Evolutionary conservation across 352 stramenopile species (phyloP), one percentile per base, ranked within the genome.

Genomic region (Pseudoperonospora humuli): DNA sequence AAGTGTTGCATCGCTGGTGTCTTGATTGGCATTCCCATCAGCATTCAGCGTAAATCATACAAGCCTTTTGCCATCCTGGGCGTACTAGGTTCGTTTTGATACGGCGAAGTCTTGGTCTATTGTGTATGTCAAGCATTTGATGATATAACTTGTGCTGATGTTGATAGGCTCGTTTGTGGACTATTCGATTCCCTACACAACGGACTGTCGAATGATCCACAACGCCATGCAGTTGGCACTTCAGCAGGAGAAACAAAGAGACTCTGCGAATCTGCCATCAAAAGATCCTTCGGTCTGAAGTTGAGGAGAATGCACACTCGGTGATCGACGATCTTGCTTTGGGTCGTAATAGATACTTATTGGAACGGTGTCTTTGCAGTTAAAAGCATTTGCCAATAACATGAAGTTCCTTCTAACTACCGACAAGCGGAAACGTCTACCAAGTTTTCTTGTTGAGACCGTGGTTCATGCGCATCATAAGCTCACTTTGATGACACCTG

Each of bases 131-230:
- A 11, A 24, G 17, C 43, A 14, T 42, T 9, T 15, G 34, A 7
- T 32, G 8, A 37, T 13, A 50, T 33, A 17, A 36, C 4, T 35
- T 54, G 19, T 26, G 36, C 7, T 39, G 23, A 11, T 27, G 6
- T 36, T 14, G 40, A 26, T 36, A 90, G 78, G 78, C 9, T 91
- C 78, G 14, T 91, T 91, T 31, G 67, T 91, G 34, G 78, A 91
- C 57, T 91, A 91, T 54, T 88, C 78, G 48, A 67, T 85, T 31
- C 78, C 78, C 39, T 91, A 91, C 64, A 88, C 76, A 17, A 71
- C 69, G 32, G 76, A 88, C 64, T 88, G 76, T 51, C 66, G 76
- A 2, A 69, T 81, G 48, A 88, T 88, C 50, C 73, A 84, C 52
- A 88, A 88, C 42, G 68, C 76, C 25, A 65, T 88, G 61, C 69